Evolutionary conservation across 306 rosid species (phyloP).

Genomic region (Dalbergia oliveri): DNA sequence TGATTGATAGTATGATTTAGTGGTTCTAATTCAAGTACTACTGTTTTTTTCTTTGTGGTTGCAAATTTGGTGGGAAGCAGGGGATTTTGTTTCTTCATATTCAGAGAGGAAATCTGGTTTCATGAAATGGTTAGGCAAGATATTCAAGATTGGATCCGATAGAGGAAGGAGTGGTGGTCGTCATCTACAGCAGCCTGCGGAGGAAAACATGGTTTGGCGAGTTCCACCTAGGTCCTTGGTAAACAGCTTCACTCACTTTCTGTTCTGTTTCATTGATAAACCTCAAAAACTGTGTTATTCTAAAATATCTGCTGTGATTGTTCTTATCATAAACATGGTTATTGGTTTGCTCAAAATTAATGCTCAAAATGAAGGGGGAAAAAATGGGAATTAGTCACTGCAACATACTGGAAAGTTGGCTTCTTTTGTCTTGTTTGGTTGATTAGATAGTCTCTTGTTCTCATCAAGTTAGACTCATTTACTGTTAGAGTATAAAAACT

Average conservation of each 20-base stretch:
- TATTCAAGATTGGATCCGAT: conserved; percentile 67
- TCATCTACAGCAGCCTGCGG: conserved; percentile 65
- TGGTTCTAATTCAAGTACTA: background rate
- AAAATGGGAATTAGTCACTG: background rate
- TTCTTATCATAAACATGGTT: background rate
- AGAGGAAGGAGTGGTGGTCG: conserved; percentile 55
- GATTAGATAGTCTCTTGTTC: background rate
- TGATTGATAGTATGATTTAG: background rate
- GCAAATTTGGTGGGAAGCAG: conserved; percentile 61
- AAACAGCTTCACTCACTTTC: conserved; percentile 23
- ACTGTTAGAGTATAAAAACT: too few relatives aligned
- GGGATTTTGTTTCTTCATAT: conserved; percentile 74
- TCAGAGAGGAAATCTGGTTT: conserved; percentile 83
- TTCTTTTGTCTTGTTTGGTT: conserved; percentile 23
- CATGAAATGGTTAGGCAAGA: conserved; percentile 84
- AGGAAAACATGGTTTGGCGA: conserved; percentile 79
- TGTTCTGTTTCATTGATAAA: conserved; percentile 20
- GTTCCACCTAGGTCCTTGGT: conserved; percentile 73
- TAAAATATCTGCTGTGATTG: conserved; percentile 1
- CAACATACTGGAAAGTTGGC: background rate
- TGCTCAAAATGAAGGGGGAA: background rate
- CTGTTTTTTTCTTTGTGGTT: background rate
- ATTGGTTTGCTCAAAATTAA: conserved; percentile 18
- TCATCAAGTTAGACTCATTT: background rate
- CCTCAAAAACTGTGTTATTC: background rate